Percentiles rank a stretch among this genome's conserved stretches.
Conservation (phyloP, 2,329 filamentous ascomycete species). For the Cordyceps militaris region DNA sequence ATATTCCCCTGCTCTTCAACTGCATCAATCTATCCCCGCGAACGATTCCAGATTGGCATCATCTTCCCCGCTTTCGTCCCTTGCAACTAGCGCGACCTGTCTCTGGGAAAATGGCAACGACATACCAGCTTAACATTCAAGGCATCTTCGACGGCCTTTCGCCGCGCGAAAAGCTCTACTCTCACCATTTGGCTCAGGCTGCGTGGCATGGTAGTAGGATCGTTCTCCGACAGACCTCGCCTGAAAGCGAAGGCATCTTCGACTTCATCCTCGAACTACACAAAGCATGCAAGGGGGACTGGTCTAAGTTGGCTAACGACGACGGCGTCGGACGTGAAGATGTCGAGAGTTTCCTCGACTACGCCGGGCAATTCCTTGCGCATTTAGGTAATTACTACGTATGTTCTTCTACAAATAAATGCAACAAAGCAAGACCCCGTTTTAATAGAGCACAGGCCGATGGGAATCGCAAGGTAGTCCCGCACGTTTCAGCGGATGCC, state of each 20-base stretch:
- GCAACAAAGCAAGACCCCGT: neutral
- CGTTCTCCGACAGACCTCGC: neutral
- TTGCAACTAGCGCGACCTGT: no score
- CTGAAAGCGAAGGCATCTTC: neutral
- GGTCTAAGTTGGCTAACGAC: neutral
- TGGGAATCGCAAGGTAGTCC: neutral
- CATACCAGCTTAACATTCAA: neutral
- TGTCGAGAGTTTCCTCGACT: neutral
- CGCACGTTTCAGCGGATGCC: neutral
- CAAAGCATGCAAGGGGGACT: neutral
- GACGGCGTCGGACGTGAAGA: neutral
- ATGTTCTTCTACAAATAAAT: neutral
- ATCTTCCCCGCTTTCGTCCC: no score
- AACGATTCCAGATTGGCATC: no score
- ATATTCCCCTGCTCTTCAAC: no score
- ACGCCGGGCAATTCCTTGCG: neutral
- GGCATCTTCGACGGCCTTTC: neutral
- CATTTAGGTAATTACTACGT: neutral
- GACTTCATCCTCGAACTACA: neutral
- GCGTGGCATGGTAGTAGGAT: neutral
- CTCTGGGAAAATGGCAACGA: neutral
- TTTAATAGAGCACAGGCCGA: neutral
- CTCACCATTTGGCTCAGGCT: neutral
- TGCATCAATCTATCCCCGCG: no score
- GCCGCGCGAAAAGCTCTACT: neutral